Evolutionary conservation across 2,329 filamentous ascomycete genomes (phyloP).

Genomic region (Coniella vitis): DNA sequence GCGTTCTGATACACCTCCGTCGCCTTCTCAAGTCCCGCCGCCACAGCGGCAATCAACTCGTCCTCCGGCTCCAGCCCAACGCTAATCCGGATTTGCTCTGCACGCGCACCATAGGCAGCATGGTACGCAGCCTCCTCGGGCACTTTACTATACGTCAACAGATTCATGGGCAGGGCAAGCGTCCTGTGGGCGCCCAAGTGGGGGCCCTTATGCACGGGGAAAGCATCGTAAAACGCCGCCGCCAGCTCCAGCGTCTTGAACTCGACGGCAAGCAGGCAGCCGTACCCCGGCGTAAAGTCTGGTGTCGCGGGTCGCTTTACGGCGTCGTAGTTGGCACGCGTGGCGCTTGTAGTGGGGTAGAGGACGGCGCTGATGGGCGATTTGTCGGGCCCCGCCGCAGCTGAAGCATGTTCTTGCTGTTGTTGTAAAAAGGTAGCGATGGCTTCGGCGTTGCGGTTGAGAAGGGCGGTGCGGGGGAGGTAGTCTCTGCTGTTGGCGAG

Average conservation of each 20-base stretch:
- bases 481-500: conserved; percentile 43
- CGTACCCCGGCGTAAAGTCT: conserved; percentile 46
- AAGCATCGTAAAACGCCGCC: conserved; percentile 41
- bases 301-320: conserved; percentile 30
- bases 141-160: conserved; percentile 35
- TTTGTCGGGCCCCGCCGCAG: conserved; percentile 23
- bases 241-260: conserved; percentile 36
- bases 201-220: conserved; percentile 43
- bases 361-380: conserved; percentile 34
- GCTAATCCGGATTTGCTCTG: conserved; percentile 38
- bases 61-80: conserved; percentile 39
- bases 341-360: conserved; percentile 34
- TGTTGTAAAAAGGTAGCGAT: conserved; percentile 37
- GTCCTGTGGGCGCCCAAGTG: conserved; percentile 48
- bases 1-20: background rate
- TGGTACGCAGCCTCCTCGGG: conserved; percentile 31
- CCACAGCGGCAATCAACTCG: conserved; percentile 34
- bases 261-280: conserved; percentile 47
- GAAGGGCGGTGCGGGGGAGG: conserved; percentile 47
- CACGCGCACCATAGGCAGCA: conserved; percentile 29
- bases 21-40: conserved; percentile 26
- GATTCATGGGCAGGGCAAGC: conserved; percentile 41
- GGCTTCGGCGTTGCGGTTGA: conserved; percentile 46
- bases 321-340: conserved; percentile 30
- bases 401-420: conserved; percentile 16